Conservation (phyloP, 192 early-diverging fungal species). For the Entomortierella chlamydospora region DNA sequence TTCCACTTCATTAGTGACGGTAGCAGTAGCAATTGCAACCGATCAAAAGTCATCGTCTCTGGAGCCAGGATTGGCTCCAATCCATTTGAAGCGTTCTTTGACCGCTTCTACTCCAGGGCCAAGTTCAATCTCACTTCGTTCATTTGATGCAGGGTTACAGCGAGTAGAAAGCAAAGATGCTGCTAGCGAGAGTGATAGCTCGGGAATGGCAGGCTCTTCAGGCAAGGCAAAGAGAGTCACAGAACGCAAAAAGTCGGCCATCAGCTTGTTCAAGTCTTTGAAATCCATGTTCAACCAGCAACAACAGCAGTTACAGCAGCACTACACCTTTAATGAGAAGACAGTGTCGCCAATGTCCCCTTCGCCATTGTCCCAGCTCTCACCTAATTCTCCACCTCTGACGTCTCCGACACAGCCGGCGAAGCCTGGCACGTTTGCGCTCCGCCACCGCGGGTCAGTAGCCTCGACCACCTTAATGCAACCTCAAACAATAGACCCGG, state of each 20-base stretch:
- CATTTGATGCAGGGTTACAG: conserved; percentile 32
- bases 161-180: conserved; percentile 42
- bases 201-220: conserved; percentile 14
- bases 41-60: not conserved
- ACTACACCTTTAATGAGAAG: not conserved
- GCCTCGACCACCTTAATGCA: conserved; percentile 18
- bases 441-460: conserved; percentile 38
- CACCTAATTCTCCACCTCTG: conserved; percentile 28
- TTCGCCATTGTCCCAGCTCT: conserved; percentile 29
- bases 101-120: conserved; percentile 10
- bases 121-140: conserved; percentile 26
- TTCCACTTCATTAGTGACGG: not conserved
- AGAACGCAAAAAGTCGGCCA: conserved; percentile 30
- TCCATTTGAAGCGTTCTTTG: conserved; percentile 6
- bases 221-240: conserved; percentile 17
- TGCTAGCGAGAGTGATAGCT: conserved; percentile 46
- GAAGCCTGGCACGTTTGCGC: conserved; percentile 23
- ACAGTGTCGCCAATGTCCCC: conserved; percentile 22
- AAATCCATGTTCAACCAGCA: conserved; percentile 51
- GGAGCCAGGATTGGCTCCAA: not conserved
- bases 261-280: conserved; percentile 52
- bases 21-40: not conserved
- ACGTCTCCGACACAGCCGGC: not conserved
- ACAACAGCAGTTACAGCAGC: conserved; percentile 17
- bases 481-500: conserved; percentile 34